Percentiles rank a stretch among this genome's conserved stretches.
Evolutionary conservation across 148 eudicot genomes (phyloP).

Genomic region (Camellia japonica): DNA sequence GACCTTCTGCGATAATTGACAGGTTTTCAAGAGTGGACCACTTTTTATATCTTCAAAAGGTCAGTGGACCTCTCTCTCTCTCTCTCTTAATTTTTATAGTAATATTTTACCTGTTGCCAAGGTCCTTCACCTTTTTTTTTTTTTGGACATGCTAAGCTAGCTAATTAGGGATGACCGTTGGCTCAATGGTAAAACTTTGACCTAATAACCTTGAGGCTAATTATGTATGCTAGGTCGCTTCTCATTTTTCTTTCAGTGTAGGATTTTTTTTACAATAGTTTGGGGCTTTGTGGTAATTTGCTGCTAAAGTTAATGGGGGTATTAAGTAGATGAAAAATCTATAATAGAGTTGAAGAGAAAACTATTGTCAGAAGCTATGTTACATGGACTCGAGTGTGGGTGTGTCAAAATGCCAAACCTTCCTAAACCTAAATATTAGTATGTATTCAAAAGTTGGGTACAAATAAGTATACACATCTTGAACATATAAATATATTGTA

Average conservation of each 20-base stretch:
- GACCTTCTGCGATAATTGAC: slow-evolving; percentile 23
- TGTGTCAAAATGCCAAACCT: too few species aligned
- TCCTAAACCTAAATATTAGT: too few species aligned
- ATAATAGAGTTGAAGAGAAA: background rate
- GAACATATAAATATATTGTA: too few species aligned
- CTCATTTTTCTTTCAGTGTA: background rate
- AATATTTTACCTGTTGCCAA: background rate
- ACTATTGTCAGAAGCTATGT: background rate
- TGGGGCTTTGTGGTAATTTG: background rate
- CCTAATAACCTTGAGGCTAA: too few species aligned
- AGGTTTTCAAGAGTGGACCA: slow-evolving; percentile 97
- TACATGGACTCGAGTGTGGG: too few species aligned
- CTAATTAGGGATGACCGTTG: too few species aligned
- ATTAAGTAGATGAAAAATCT: background rate
- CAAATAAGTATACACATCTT: too few species aligned
- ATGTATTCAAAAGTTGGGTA: too few species aligned
- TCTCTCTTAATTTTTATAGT: background rate
- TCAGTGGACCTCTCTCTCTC: slow-evolving; percentile 24
- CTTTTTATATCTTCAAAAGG: slow-evolving; percentile 99
- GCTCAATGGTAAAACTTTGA: too few species aligned
- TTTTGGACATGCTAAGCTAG: background rate
- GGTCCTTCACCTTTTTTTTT: background rate
- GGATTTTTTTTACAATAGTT: background rate
- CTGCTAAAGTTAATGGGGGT: background rate
- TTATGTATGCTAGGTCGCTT: too few species aligned